Conservation (phyloP, 371 early-diverging fungal species). For the Synchytrium microbalum region DNA sequence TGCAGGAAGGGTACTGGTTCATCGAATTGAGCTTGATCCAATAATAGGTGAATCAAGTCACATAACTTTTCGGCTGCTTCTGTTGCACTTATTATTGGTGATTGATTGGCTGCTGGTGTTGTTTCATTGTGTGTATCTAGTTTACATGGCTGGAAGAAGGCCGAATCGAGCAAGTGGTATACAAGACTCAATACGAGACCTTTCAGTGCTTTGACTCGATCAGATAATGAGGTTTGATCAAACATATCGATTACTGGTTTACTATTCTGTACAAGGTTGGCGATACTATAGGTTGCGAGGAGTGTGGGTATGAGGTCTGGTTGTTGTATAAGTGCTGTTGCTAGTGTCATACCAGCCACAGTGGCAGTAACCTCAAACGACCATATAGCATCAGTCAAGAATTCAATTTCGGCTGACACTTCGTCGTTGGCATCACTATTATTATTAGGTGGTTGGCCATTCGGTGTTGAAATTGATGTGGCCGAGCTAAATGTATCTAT, state of each 20-base stretch:
- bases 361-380: constrained; percentile 15
- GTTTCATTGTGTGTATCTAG: not conserved
- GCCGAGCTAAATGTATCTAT: not conserved
- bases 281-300: constrained; percentile 17
- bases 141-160: constrained; percentile 5
- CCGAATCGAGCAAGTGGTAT: not conserved
- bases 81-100: not conserved
- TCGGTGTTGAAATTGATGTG: not conserved
- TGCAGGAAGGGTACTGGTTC: constrained; percentile 22
- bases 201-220: not conserved
- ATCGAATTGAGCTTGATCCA: constrained; percentile 26
- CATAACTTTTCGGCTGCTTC: constrained; percentile 19
- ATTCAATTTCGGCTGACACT: constrained; percentile 6
- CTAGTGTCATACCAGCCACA: constrained; percentile 10
- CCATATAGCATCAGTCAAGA: constrained; percentile 18
- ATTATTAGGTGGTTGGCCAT: not conserved
- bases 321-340: constrained; percentile 11
- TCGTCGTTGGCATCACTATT: not conserved
- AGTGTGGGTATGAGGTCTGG: constrained; percentile 14
- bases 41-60: constrained; percentile 14
- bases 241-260: not conserved
- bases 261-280: constrained; percentile 10
- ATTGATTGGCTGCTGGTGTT: constrained; percentile 1
- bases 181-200: not conserved
- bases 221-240: not conserved